Base-by-base conservation (phyloP, 2,329 filamentous ascomycete species). In the Aciculosporium take region DNA sequence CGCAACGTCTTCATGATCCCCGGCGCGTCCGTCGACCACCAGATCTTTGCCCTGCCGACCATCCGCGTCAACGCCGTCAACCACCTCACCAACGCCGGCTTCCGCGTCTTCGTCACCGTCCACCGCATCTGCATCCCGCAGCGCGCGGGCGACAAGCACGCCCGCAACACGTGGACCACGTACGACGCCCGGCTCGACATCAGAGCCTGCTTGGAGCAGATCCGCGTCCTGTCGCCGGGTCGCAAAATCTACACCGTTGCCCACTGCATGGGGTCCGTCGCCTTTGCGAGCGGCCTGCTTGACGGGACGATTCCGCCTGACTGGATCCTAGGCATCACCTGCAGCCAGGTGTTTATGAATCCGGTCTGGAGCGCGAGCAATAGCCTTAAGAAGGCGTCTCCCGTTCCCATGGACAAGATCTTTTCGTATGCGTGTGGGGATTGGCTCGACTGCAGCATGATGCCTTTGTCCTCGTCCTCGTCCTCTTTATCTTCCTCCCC, bases 221-320 rank as follows among this genome's bases (percentile, higher is more conserved):
- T 80, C 41, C 68, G 73, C 5, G 43, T 58, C 25, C 41, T 56
- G 1, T 61, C 60, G 45, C 51, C 56, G 10, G 46, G 50, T 0
- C 41, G 55, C 18, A 65, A 63, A 38, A 57, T 76, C 28, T 80
- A 81, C 54, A 67, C 67, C 3, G 64, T 81, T 28, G 66, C 70
- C 1, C 76, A 81, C 56, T 81, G 76, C 55, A 73, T 78, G 65
- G 77, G 76, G 21, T 71, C 72, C 33, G 73, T 80, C 0, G 72
- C 76, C 1, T 65, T 74, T 40, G 59, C 71, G 0, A 60, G 65
- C 4, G 76, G 74, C n/a, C 61, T 81, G 1, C 64, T 81, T 1
- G 74, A 77, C 52, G 75, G 76, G 29, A 72, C 70, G 1, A 73
- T 81, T 39, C 71, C 73, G 0, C 48, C 66, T 0, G 53, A 54